phyloP scores from a whole-genome alignment of 1,284 basidiomycete genomes.

The Inonotus obliquus region DNA sequence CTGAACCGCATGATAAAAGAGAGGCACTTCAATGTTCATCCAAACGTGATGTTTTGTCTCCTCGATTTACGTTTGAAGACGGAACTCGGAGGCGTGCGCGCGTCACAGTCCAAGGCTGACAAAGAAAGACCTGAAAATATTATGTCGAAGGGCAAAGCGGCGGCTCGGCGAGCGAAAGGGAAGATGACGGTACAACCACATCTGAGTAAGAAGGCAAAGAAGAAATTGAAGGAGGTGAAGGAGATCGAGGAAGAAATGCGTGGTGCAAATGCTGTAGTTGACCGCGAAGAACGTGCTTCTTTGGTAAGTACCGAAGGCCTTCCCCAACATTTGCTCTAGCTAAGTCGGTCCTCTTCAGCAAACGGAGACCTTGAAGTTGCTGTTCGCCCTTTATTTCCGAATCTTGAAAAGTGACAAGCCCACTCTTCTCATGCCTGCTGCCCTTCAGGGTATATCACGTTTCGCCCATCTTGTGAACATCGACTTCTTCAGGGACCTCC shows the following conservation, averaged over 20 bases:
- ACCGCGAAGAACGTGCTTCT: constrained; percentile 75
- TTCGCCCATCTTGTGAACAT: constrained; percentile 97
- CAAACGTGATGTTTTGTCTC: constrained; percentile 83
- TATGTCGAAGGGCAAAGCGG: constrained; percentile 46
- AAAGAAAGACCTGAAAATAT: constrained; percentile 43
- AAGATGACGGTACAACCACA: constrained; percentile 62
- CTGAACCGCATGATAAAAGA: constrained; percentile 98
- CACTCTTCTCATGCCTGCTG: constrained; percentile 81
- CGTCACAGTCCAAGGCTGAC: constrained; percentile 62
- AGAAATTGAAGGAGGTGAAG: constrained; percentile 75
- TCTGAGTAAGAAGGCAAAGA: constrained; percentile 85
- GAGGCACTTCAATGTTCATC: constrained; percentile 84
- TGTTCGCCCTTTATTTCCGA: constrained; percentile 97
- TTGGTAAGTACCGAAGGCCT: neutral
- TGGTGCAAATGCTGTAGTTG: constrained; percentile 92
- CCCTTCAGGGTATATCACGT: constrained; percentile 87
- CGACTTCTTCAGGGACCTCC: constrained; percentile 96
- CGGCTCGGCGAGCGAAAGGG: constrained; percentile 46
- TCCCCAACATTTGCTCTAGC: neutral
- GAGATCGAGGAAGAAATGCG: constrained; percentile 87
- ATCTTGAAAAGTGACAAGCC: constrained; percentile 88
- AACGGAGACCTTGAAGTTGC: constrained; percentile 96
- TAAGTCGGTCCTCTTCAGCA: constrained; percentile 47
- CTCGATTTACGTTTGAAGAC: constrained; percentile 84
- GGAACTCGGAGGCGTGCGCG: constrained; percentile 74